Base-by-base conservation (phyloP, 441 rosid species). In the Isatis lusitanica region DNA sequence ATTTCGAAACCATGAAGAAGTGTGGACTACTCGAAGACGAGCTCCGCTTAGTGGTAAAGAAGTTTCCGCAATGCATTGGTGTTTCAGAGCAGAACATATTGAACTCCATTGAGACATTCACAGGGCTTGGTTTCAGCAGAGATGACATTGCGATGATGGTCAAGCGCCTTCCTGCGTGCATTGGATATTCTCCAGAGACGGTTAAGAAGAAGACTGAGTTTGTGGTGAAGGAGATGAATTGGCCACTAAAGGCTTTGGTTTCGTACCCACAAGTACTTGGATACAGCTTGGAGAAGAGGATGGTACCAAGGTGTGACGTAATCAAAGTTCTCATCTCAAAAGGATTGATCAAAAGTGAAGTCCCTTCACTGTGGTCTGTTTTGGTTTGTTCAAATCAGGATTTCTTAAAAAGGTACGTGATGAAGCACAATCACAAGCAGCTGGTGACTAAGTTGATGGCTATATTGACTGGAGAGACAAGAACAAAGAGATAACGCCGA, bases 381-480 rank as follows among this genome's bases (percentile, higher is more conserved):
- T 53, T 74, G 73, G 28, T 12, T 0, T 21, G 28, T 3, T 36
- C 69, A 1, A 66, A 79, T 31, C 7, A 67, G 26, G 11, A 9
- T 5, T 83, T 83, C 64, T 50, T 61, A 15, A 15, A 36, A 11
- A 79, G 30, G 63, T 83, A 39, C 40, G 82, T 81, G 46, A 39
- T 39, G 43, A 80, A 60, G 13, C 79, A 70, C 24, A 18, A 18
- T 9, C n/a, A 70, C 10, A 11, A 68, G 48, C 3, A 53, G 18
- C 63, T 55, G 4, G 81, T 70, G 38, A 10, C 56, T 17, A 24
- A 80, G 38, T 63, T 80, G 63, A 50, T 50, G 55, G 55, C 55
- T 50, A 1, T 21, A 0, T 21, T 50, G 30, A 50, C 30, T 50
- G 6, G 30, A 50, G 12, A 50, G 30, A 50, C 1, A 30, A 50